Evolutionary conservation across 148 eudicot genomes (phyloP).

Genomic region (Limonium bicolor): DNA sequence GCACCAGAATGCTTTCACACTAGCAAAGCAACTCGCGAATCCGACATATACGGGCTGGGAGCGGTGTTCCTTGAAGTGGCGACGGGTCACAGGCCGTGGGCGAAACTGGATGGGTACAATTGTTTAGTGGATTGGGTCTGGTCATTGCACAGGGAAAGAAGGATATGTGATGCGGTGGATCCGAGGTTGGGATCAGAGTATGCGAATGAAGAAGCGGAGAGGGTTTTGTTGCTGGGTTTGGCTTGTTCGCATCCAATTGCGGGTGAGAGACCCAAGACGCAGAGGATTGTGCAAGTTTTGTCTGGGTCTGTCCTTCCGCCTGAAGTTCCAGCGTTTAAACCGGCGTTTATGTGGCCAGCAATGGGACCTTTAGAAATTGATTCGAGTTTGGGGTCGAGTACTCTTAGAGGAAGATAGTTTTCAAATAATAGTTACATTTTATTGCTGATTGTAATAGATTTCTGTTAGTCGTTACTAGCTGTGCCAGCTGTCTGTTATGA

Average conservation of each 20-base stretch:
- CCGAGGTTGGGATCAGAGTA: conserved; percentile 25
- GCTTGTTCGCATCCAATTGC: conserved; percentile 68
- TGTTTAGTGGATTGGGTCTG: conserved; percentile 67
- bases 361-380: conserved; percentile 21
- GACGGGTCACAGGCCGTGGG: conserved; percentile 45
- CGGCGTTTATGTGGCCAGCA: conserved; percentile 60
- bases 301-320: conserved; percentile 37
- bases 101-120: conserved; percentile 27
- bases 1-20: conserved; percentile 85
- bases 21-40: conserved; percentile 55
- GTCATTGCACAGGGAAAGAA: conserved; percentile 49
- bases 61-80: conserved; percentile 53
- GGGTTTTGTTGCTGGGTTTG: conserved; percentile 46
- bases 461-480: too few species aligned
- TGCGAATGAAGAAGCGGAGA: conserved; percentile 37
- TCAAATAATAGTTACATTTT: too few species aligned
- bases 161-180: conserved; percentile 46
- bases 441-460: too few species aligned
- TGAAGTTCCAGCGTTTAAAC: conserved; percentile 44
- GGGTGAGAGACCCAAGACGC: conserved; percentile 41
- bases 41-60: conserved; percentile 64
- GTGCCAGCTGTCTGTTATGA: too few species aligned
- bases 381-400: too few species aligned
- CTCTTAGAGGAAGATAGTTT: too few species aligned
- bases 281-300: conserved; percentile 36